Conservation (phyloP, 352 stramenopile genomes). For the Globisporangium canariense region DNA sequence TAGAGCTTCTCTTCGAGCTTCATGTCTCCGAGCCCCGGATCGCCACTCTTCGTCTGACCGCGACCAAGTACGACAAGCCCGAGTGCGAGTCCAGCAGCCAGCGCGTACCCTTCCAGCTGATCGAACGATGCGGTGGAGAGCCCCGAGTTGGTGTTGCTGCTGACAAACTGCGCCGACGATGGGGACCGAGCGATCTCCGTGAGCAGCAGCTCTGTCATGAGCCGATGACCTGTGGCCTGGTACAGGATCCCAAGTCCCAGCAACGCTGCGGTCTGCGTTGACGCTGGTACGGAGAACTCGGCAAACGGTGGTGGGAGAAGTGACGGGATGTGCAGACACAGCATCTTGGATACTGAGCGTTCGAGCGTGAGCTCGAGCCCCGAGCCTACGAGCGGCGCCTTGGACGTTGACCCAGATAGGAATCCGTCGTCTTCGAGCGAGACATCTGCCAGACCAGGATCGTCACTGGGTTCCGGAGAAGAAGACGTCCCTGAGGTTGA, state of each 20-base stretch:
- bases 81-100: slow-evolving; percentile 91
- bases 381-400: slow-evolving; percentile 34
- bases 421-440: slow-evolving; percentile 19
- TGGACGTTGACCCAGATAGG: slow-evolving; percentile 14
- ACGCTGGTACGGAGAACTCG: slow-evolving; percentile 94
- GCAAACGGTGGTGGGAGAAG: slow-evolving; percentile 93
- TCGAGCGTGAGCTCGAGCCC: slow-evolving; percentile 67
- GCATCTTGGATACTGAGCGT: slow-evolving; percentile 95
- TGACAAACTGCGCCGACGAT: slow-evolving; percentile 66
- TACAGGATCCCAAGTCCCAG: slow-evolving; percentile 96
- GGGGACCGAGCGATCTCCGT: slow-evolving; percentile 93
- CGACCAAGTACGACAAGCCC: slow-evolving; percentile 94
- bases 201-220: slow-evolving; percentile 98
- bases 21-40: slow-evolving; percentile 92
- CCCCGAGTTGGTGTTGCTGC: slow-evolving; percentile 33
- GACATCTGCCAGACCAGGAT: slow-evolving; percentile 8
- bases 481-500: not conserved
- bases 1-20: slow-evolving; percentile 96
- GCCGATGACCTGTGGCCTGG: slow-evolving; percentile 91
- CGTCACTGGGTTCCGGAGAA: not conserved
- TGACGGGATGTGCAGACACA: slow-evolving; percentile 97
- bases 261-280: slow-evolving; percentile 95
- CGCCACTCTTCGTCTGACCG: slow-evolving; percentile 55
- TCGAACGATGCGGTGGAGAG: slow-evolving; percentile 60
- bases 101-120: slow-evolving; percentile 94